These are phyloP conservation scores for Cephalotrichum gorgonifer DNA, from an alignment of 2,329 filamentous ascomycete species.

Conservation along the genomic window DNA sequence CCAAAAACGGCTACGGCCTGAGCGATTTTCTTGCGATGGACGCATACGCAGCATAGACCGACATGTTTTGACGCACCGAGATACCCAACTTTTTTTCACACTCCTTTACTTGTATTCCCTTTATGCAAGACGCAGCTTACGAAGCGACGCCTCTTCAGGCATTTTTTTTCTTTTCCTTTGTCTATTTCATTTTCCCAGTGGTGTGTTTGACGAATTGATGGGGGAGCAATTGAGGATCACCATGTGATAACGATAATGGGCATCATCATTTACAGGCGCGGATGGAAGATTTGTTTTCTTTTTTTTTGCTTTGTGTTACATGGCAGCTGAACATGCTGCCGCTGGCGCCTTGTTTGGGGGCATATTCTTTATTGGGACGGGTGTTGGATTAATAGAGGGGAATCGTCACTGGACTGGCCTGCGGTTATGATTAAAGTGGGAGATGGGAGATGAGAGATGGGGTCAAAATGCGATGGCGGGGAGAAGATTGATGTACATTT, in stretches of 20 bases:
- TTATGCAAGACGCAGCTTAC: background rate
- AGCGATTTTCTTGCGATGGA: no score
- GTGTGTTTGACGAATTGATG: background rate
- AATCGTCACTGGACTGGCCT: no score
- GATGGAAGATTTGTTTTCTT: background rate
- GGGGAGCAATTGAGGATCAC: background rate
- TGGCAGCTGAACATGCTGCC: background rate
- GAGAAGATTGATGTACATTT: no score
- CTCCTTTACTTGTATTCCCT: background rate
- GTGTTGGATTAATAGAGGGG: no score
- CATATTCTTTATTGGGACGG: no score
- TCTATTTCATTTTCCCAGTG: background rate
- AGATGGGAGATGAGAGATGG: no score
- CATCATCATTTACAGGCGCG: background rate
- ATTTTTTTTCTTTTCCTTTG: background rate
- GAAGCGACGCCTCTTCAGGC: conserved; percentile 2
- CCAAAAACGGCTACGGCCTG: no score
- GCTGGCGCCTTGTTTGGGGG: background rate
- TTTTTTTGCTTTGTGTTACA: background rate
- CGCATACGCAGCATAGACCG: no score
- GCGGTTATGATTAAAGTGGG: no score
- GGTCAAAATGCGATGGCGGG: no score
- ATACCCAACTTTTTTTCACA: background rate
- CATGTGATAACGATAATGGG: background rate
- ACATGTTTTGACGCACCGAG: background rate